Evolutionary conservation across 179 eudicot species (phyloP), one percentile per base, ranked within the genome.

Genomic region (Silene vulgaris): DNA sequence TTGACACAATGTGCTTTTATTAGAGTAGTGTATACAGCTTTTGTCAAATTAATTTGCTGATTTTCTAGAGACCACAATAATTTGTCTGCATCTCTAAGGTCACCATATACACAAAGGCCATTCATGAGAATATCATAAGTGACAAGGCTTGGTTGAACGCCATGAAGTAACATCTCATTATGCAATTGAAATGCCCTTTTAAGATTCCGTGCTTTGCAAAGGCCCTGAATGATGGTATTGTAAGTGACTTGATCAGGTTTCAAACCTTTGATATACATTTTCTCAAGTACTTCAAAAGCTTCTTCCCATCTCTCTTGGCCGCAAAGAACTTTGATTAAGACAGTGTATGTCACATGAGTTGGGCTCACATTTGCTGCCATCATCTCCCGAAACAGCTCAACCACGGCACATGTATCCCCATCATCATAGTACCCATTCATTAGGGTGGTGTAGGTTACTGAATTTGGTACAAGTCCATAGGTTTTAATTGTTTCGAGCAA

Each of bases 1-100:
- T 88, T 94, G 62, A 84, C 91, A 83, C 92, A 94, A 84, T 92
- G 92, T 52, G 97, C 97, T 86, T 90, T 90, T 29, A 94, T 88
- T 29, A 94, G 77, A 20, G 89, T 86, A 3, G 80, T 87, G 75
- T 92, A 94, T 64, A 91, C 87, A 80, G 76, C 76, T 86, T 94
- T 92, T 71, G 89, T 72, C 84, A 94, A 77, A 68, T 30, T 65
- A 43, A 87, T 45, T 43, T 85, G 77, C 81, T 83, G 84, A 69
- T 76, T 74, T 40, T 72, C 84, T 74, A 94, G 88, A 78, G 8
- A 80, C 16, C 73, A 68, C 80, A 92, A 69, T 26, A 92, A 71
- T 45, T 64, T 69, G 73, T 92, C 92, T 32, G 94, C 96, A 77
- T 72, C 85, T 68, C 69, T 80, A 35, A 94, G 71, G 48, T 86